Conservation (phyloP, 148 eudicot genomes). For the Spergularia bocconei region DNA sequence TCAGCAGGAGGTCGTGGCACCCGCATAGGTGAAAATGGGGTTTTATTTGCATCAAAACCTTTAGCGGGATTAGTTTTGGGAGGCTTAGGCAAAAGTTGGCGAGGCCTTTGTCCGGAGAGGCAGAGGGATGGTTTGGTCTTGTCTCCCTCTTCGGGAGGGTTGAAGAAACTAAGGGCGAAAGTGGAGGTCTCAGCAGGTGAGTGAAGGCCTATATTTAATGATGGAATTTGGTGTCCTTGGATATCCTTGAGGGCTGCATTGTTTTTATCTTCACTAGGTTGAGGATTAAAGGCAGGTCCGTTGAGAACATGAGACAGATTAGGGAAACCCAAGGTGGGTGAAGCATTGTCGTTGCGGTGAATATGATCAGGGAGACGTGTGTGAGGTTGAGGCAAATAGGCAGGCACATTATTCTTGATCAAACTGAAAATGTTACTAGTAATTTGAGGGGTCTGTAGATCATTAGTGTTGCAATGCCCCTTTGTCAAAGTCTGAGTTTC, state of each 20-base stretch:
- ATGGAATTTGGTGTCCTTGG: constrained; percentile 43
- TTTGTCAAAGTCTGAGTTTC: constrained; percentile 36
- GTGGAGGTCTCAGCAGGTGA: constrained; percentile 41
- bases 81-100: constrained; percentile 64
- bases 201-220: constrained; percentile 43
- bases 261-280: constrained; percentile 35
- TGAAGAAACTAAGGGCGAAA: constrained; percentile 32
- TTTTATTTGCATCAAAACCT: constrained; percentile 51
- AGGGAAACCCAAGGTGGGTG: constrained; percentile 34
- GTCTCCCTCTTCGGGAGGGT: constrained; percentile 50
- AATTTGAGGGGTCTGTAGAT: constrained; percentile 31
- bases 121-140: constrained; percentile 40
- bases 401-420: constrained; percentile 33
- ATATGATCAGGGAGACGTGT: constrained; percentile 30
- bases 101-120: constrained; percentile 59
- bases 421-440: constrained; percentile 40
- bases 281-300: constrained; percentile 38
- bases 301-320: constrained; percentile 34
- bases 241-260: constrained; percentile 42
- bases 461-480: constrained; percentile 21
- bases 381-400: constrained; percentile 37
- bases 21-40: constrained; percentile 46
- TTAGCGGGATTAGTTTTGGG: constrained; percentile 37
- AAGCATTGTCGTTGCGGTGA: constrained; percentile 31
- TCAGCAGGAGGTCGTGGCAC: constrained; percentile 90